Evolutionary conservation across 805 yeast genomes (phyloP), one percentile per base, ranked within the genome.

Genomic region (Zygotorulaspora chibaensis): DNA sequence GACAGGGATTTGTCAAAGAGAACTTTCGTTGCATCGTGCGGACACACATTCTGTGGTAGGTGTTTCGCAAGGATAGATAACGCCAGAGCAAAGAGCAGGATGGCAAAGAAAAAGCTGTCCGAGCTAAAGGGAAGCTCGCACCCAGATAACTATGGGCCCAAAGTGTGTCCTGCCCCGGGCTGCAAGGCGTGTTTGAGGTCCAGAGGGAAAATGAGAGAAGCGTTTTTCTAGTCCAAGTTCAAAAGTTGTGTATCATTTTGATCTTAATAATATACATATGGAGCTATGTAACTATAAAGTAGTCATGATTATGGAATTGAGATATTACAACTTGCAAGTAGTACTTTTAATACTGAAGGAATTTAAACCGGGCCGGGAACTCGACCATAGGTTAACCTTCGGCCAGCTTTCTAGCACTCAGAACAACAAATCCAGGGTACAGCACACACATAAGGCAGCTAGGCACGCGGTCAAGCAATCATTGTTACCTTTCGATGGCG

Each of bases 1-100:
- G 95, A 86, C 56, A 56, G 68, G 15, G 82, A 76, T 45, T 66
- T 85, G 28, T 83, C 90, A 0, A 79, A 73, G 55, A 74, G 88
- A 48, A 75, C 84, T 2, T 88, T 82, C 57, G 73, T 75, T 15
- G 75, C 86, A 0, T 65, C 68, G 33, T 88, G 96, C 69, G 96
- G 96, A 0, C 96, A 88, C 67, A 76, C 81, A 0, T 88, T 79
- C 61, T 88, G 96, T 64, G 96, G 96, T 1, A 66, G 91, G 35
- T 88, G 96, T 66, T 84, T 84, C 17, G 78, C 78, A 52, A 76
- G 80, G 54, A 79, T 84, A n/a, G 75, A 75, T 13, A 73, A 75
- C 54, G 56, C 70, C 3, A 59, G 62, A 46, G 54, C 53, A 0
- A 51, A 50, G 8, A 48, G 50, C 29, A 55, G 53, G 38, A 39